Base-by-base conservation (phyloP, 2,329 filamentous ascomycete species). In the Penicillium digitatum region DNA sequence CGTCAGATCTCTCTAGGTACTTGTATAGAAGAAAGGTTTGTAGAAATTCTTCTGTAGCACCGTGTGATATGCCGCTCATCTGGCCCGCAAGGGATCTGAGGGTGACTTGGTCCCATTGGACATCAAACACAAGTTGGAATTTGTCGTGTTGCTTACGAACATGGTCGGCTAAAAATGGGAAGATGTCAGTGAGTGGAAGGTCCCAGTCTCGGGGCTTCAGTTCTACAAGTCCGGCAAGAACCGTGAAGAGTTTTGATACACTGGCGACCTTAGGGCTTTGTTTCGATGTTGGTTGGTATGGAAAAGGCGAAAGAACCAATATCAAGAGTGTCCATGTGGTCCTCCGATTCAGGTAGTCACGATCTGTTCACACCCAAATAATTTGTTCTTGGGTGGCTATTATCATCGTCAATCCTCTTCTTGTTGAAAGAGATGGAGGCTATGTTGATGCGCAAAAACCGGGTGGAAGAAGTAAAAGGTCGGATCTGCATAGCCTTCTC, bases 71-170 rank as follows among this genome's bases (percentile, higher is more conserved):
- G 0, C 79, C 80, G 16, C 74, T 73, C 11, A 81, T 68, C 39
- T 81, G 79, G 3, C 70, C 73, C 1, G 77, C 76, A 9, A 82
- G 64, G 20, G 76, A 71, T 5, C 71, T 72, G 5, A 80, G 65
- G 0, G 78, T 81, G 31, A 82, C 67, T 10, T 78, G 74, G 34
- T 79, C 72, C 79, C 79, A 82, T 39, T 73, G 64, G 2, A 78
- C 65, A 1, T 69, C 65, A 24, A 67, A 64, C 8, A 76, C 63
- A 4, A 62, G 61, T 9, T 18, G 35, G 43, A 74, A 68, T 7
- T 64, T 48, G 40, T 62, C 5, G 48, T 60, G 40, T 60, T 57
- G 29, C 10, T 27, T 18, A 2, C 24, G 45, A 12, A 49, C 45
- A 16, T 20, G 32, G 6, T 49, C 37, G 22, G 45, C 45, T 8